These are phyloP conservation scores for Arbutus unedo DNA, from an alignment of 148 eudicot genomes.

Conservation along the genomic window DNA sequence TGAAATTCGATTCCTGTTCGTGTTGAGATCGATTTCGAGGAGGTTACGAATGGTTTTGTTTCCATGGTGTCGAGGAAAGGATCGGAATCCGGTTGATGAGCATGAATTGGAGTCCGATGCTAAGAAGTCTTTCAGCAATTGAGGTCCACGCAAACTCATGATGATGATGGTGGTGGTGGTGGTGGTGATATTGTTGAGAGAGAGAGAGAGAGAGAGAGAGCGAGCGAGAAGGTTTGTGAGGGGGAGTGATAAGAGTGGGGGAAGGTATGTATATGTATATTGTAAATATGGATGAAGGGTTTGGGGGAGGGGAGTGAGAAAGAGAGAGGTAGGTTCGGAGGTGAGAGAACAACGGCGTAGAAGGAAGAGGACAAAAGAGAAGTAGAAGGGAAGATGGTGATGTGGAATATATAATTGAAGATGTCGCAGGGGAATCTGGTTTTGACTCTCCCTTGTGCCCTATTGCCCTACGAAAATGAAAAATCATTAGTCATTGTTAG, in stretches of 20 bases:
- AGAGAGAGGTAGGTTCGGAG: background rate
- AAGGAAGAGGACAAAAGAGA: background rate
- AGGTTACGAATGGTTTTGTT: conserved; percentile 3
- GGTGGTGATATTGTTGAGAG: background rate
- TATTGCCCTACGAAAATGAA: too few species aligned
- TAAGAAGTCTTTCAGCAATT: conserved; percentile 41
- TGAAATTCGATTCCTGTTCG: background rate
- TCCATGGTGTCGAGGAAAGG: conserved; percentile 12
- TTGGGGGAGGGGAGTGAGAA: background rate
- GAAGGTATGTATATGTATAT: background rate
- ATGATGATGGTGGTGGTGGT: background rate
- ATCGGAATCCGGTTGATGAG: conserved; percentile 18
- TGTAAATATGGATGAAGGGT: background rate
- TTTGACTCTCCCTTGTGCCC: too few species aligned
- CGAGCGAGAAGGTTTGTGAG: background rate
- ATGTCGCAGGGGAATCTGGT: background rate
- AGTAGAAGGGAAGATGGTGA: background rate
- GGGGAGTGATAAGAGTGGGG: background rate
- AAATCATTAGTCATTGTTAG: too few species aligned
- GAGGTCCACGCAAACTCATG: conserved; percentile 21
- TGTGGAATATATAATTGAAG: background rate
- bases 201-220: conserved; percentile 11
- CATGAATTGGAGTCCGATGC: conserved; percentile 24
- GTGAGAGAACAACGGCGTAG: background rate
- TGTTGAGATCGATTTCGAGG: background rate